Base-by-base conservation (phyloP, 2,329 filamentous ascomycete genomes). In the Colletotrichum cereale region DNA sequence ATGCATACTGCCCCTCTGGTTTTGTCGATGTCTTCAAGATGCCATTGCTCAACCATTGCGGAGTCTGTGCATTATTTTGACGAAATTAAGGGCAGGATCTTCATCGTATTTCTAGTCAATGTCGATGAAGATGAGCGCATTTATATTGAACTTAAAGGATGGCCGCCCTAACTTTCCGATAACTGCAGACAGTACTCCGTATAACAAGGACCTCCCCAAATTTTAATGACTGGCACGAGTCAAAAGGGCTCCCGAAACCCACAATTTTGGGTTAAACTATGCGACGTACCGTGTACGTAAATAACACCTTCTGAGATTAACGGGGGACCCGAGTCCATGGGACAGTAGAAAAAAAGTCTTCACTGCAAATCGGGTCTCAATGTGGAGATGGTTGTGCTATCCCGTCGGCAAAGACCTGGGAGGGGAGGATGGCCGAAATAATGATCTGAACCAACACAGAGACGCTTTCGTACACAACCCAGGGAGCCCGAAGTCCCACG, bases 391-490 rank as follows among this genome's bases (percentile, higher is more conserved):
- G 6, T 3, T 8, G 16, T 42, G 18, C 16, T 7, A 6, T 31
- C 24, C 16, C 5, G 26, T n/a, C 61, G 48, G 34, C 34, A 26
- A 2, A n/a, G 31, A 52, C 21, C 21, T 7, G 2, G 16, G 16
- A 50, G n/a, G 21, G 18, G 16, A 29, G 7, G n/a, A n/a, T n/a
- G n/a, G 14, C 6, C 12, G 12, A 26, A 26, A 16, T 24, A 2
- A 16, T 5, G n/a, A 24, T 2, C 8, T 24, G 34, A 31, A 21
- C 18, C 16, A 2, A 38, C 26, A 44, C 34, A 36, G 24, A 44
- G 26, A 62, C 26, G 50, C 50, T 53, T 53, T 56, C 24, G 42
- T 12, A 31, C 64, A 67, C 29, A 67, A 57, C 64, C 68, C 57
- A 44, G 18, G 11, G 34, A 36, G 57, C 64, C 63, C 34, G 52